Base-by-base conservation (phyloP, 192 early-diverging fungal species). In the Coemansia sp. region DNA sequence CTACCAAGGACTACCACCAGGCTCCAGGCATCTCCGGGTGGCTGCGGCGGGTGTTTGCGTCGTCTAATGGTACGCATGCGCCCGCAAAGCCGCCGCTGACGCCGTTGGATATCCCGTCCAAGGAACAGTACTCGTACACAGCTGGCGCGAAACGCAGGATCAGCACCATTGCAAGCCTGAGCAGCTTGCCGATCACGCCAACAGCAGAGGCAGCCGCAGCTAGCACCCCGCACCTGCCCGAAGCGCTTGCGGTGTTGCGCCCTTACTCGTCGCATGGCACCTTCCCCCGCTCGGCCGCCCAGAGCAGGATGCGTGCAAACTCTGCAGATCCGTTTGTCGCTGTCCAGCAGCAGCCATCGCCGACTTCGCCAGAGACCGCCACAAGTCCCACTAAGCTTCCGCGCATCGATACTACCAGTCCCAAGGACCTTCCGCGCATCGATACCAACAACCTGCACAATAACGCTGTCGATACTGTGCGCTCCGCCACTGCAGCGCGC, bases 81-180 rank as follows among this genome's bases (percentile, higher is more conserved):
- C 49, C 49, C 17, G 42, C 42, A 13, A 45, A 45, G 49, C 59
- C 76, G 56, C 56, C 64, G 49, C 60, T 79, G 54, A 67, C 71
- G 23, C 64, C 76, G 20, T 55, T 65, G 48, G 71, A 67, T n/a
- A 64, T 79, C 5, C 68, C 70, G 17, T 67, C 59, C 29, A 79
- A 79, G 71, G 69, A 70, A 59, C 77, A 80, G 69, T 80, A 74
- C 62, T 80, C 77, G 32, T 80, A 80, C 59, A 57, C 77, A 7
- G 32, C 68, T 33, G 62, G 70, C 34, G 40, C 69, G 17, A 61
- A 68, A 14, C 75, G 75, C 43, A 55, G 72, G 19, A 57, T 64
- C 19, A 65, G 66, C 9, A 64, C 72, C 5, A 63, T 64, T 13
- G 38, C 62, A 3, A 62, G 66, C 3, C 36, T 67, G 11, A 33